Evolutionary conservation across 1,284 basidiomycete species (phyloP).

Genomic region (Apiotrichum porosum): DNA sequence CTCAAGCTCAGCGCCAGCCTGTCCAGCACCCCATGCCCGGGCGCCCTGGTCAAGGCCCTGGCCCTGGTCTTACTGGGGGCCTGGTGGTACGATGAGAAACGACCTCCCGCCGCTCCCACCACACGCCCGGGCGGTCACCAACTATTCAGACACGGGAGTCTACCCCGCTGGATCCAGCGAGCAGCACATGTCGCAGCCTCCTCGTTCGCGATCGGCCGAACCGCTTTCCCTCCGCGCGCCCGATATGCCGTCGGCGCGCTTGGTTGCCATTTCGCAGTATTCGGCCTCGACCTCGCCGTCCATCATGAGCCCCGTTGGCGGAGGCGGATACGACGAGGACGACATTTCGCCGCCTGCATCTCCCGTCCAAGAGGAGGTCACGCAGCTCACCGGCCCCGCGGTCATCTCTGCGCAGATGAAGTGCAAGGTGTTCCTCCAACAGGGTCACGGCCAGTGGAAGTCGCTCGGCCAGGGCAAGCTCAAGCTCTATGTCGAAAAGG

Average conservation of each 20-base stretch:
- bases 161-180: neutral
- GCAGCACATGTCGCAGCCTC: neutral
- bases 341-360: conserved; percentile 9
- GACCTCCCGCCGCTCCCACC: neutral
- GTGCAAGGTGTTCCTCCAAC: conserved; percentile 96
- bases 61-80: no score
- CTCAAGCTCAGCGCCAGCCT: neutral
- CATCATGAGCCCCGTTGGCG: no score
- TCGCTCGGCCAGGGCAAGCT: conserved; percentile 81
- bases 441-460: conserved; percentile 96
- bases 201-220: conserved; percentile 2
- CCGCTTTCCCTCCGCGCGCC: conserved; percentile 4
- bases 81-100: no score
- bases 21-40: neutral
- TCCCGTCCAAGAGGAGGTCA: conserved; percentile 52
- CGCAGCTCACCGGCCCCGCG: conserved; percentile 60
- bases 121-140: neutral
- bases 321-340: neutral
- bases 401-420: conserved; percentile 88
- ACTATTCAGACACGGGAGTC: conserved; percentile 1
- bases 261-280: conserved; percentile 3
- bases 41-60: neutral
- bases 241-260: conserved; percentile 10
- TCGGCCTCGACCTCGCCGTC: conserved; percentile 1
- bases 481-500: conserved; percentile 72